Conservation (phyloP, 2,329 filamentous ascomycete genomes). For the Ambrosiella cleistominuta region DNA sequence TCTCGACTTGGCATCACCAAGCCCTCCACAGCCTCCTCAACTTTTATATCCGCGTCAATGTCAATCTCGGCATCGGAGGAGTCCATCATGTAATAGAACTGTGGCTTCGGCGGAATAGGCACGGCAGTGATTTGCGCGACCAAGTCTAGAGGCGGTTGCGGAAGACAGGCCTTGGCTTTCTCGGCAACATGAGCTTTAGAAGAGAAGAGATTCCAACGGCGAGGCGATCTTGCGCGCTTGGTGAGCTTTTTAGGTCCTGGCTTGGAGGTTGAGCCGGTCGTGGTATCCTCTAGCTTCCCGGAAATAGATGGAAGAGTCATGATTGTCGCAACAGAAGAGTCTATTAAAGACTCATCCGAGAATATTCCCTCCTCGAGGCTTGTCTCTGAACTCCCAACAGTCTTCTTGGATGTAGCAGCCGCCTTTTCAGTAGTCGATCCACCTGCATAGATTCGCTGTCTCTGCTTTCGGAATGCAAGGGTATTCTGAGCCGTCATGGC, state of each 20-base stretch:
- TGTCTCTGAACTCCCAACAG: conserved; percentile 24
- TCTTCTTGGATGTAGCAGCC: conserved; percentile 30
- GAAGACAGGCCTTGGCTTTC: not conserved
- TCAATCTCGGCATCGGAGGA: conserved; percentile 1
- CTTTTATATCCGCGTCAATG: not conserved
- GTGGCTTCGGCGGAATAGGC: conserved; percentile 15
- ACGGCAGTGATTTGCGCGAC: conserved; percentile 16
- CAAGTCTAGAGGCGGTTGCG: not conserved
- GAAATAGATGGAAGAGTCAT: not conserved
- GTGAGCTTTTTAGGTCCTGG: conserved; percentile 33
- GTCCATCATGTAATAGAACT: not conserved
- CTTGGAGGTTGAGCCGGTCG: not conserved
- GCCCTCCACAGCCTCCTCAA: not conserved
- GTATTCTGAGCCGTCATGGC: conserved; percentile 29
- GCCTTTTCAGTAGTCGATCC: not conserved
- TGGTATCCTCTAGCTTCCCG: too few species aligned
- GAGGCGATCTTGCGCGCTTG: conserved; percentile 36
- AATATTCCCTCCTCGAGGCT: not conserved
- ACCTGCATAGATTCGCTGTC: not conserved
- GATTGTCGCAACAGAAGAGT: not conserved
- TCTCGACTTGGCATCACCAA: not conserved
- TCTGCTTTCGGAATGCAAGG: conserved; percentile 30
- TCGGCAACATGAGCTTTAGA: conserved; percentile 18
- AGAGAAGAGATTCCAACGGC: conserved; percentile 46
- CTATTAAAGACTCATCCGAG: not conserved